Conservation (phyloP, 768 basidiomycete species). For the Naganishia onofrii region DNA sequence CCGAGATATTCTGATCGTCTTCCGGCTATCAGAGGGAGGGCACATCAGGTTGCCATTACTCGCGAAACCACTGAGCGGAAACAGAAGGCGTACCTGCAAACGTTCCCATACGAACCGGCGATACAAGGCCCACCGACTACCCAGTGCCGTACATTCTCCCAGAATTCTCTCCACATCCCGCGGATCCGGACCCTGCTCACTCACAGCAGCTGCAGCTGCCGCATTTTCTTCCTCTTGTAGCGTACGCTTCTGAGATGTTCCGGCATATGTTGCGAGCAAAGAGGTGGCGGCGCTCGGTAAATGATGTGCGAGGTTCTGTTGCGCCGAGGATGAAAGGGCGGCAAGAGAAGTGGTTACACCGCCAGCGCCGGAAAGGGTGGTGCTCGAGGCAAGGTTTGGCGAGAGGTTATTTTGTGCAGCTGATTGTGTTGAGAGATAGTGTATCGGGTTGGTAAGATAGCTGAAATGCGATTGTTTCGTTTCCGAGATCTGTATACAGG, state of each 20-base stretch:
- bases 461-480: slow-evolving; percentile 47
- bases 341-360: slow-evolving; percentile 38
- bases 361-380: slow-evolving; percentile 32
- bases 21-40: slow-evolving; percentile 15
- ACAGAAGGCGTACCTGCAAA: slow-evolving; percentile 58
- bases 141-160: slow-evolving; percentile 85
- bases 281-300: slow-evolving; percentile 42
- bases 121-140: slow-evolving; percentile 87
- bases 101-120: slow-evolving; percentile 77
- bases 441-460: slow-evolving; percentile 41
- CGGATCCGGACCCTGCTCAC: slow-evolving; percentile 62
- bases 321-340: slow-evolving; percentile 34
- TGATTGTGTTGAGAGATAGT: slow-evolving; percentile 14
- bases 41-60: neutral
- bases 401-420: neutral
- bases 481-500: slow-evolving; percentile 50
- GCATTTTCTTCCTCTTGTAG: slow-evolving; percentile 52
- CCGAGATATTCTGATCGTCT: slow-evolving; percentile 31
- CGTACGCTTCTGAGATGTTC: slow-evolving; percentile 24
- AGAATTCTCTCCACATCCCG: slow-evolving; percentile 86
- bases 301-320: slow-evolving; percentile 40
- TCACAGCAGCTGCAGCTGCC: slow-evolving; percentile 19
- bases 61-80: neutral
- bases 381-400: neutral
- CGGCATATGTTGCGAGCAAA: slow-evolving; percentile 46